phyloP scores from a whole-genome alignment of 441 rosid genomes.

The Pelargonium australe region DNA sequence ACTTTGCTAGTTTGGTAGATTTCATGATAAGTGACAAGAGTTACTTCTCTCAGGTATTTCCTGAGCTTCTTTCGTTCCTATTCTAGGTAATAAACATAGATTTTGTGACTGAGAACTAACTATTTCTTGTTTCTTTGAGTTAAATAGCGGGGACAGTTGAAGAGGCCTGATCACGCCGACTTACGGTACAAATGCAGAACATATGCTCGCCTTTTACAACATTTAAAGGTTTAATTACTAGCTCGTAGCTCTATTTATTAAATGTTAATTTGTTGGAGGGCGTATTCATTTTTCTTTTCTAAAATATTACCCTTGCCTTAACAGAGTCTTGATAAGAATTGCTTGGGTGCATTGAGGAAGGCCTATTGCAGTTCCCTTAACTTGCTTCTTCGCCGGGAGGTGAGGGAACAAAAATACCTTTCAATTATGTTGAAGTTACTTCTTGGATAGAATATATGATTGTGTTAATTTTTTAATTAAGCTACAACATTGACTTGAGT shows the following conservation, averaged over 20 bases:
- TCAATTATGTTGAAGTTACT: slow-evolving; percentile 14
- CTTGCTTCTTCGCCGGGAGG: slow-evolving; percentile 98
- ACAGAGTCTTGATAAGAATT: slow-evolving; percentile 88
- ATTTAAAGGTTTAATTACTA: slow-evolving; percentile 60
- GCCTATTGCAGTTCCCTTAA: slow-evolving; percentile 95
- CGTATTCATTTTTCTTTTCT: slow-evolving; percentile 12
- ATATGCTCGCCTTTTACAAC: slow-evolving; percentile 97
- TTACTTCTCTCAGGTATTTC: slow-evolving; percentile 89
- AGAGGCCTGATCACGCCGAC: slow-evolving; percentile 99
- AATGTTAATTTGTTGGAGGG: neutral
- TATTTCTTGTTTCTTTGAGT: slow-evolving; percentile 21
- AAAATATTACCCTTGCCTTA: slow-evolving; percentile 18
- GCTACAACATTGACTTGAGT: too few species aligned
- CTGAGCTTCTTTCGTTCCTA: neutral
- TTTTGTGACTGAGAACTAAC: slow-evolving; percentile 18
- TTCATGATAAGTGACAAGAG: slow-evolving; percentile 96
- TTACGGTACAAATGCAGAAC: slow-evolving; percentile 97
- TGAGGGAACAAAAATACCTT: slow-evolving; percentile 29
- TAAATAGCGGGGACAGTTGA: slow-evolving; percentile 88
- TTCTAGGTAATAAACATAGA: slow-evolving; percentile 13
- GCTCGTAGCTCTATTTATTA: slow-evolving; percentile 1
- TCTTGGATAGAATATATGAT: neutral
- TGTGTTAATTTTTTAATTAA: neutral
- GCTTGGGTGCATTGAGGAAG: slow-evolving; percentile 85
- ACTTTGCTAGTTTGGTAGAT: slow-evolving; percentile 97